Base-by-base conservation (phyloP, 2,329 filamentous ascomycete genomes). In the Alternaria hordeiaustralica region DNA sequence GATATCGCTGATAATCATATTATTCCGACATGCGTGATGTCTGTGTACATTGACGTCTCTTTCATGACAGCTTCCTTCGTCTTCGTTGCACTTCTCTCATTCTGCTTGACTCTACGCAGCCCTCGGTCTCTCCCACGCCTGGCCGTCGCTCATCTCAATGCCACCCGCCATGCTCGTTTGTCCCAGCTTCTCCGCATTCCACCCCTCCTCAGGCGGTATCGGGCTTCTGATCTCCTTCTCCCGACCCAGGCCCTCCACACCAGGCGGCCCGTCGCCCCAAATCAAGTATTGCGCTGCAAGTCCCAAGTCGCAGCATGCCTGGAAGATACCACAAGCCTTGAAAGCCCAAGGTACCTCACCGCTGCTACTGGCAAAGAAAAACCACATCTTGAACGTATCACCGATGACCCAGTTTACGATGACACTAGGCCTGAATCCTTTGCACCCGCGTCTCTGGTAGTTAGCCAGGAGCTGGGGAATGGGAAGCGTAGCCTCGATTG, bases 301-400 rank as follows among this genome's bases (percentile, higher is more conserved):
- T 67, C 92, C 89, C 53, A 85, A 81, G 81, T 96, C 92, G 80
- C 93, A 95, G 21, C 82, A 83, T 20, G 92, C 91, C 83, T 96
- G 92, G 80, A 96, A 94, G 59, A 93, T 84, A 68, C 91, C 93
- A 75, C 92, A 95, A 20, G 93, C 81, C 83, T 95, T 95, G 81
- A 96, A 96, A 2, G 91, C 88, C 86, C 87, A 86, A 0, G 92
- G 92, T 30, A 96, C 92, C 43, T 74, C 80, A 5, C 87, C 87
- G 1, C 85, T 87, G 1, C 90, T 87, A 2, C 89, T 92, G 65
- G 94, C 91, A 82, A 95, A 96, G 74, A 93, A 92, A 68, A 84
- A 86, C 60, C 80, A 82, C 86, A 95, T 91, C 85, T 96, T 96
- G 89, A 96, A 93, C 9, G 87, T 84, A 79, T 96, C 92, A 65